Evolutionary conservation across 495 filamentous ascomycete species (phyloP), one percentile per base, ranked within the genome.

Genomic region (Aspergillus carlsbadensis): DNA sequence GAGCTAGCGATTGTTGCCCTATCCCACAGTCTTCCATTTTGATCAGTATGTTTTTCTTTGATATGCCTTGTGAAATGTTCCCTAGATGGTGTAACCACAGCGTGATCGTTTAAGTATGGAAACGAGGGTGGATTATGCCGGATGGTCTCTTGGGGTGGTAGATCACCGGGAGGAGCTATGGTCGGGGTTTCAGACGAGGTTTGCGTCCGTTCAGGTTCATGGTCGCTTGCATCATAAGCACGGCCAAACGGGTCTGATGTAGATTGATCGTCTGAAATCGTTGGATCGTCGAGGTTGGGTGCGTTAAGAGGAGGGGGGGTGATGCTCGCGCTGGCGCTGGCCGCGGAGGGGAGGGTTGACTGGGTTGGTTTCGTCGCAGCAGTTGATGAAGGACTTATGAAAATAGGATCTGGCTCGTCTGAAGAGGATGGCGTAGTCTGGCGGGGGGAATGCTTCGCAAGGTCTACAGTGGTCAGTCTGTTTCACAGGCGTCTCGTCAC

Each of bases 161-260:
- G 42, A 50, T 39, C 49, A 35, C n/a, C 45, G 18, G 29, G 10
- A 22, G 51, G 48, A 21, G 42, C 31, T 40, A 29, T 37, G 17
- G 33, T 52, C 43, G 35, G 43, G 24, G 11, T 18, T 34, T 52
- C 53, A 36, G 47, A 13, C 15, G 49, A 15, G n/a, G 37, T 18
- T 37, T 52, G 42, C 20, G 44, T 26, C 11, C 35, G 34, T 36
- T 57, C 49, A 7, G 39, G 50, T 5, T 58, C 46, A 29, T 62
- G 61, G 18, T 69, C 70, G 45, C 61, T 71, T 21, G 62, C 53
- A 31, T 64, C 62, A 2, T 61, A 58, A 43, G 61, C 60, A 6
- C 62, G 66, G 52, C 66, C 61, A 62, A 74, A 72, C 4, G 69
- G 71, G 54, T 74, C 60, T 14, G 54, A 44, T 4, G 34, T 55